phyloP scores from a whole-genome alignment of 2,329 filamentous ascomycete species.

The Cercospora zeae-maydis region DNA sequence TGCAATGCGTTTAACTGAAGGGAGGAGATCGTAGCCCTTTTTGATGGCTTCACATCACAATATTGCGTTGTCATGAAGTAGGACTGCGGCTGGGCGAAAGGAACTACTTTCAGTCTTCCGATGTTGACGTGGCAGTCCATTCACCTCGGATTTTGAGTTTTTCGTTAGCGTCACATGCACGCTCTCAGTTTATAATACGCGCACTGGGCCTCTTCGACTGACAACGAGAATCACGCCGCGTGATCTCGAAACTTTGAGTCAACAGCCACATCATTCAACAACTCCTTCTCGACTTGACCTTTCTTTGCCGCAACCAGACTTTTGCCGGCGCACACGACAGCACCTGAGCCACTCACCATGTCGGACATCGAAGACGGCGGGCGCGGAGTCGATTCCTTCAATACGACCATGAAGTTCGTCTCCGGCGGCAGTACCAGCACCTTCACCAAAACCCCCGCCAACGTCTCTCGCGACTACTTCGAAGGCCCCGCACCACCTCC shows the following conservation, averaged over 20 bases:
- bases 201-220: background rate
- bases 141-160: background rate
- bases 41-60: background rate
- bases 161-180: background rate
- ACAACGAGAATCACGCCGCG: background rate
- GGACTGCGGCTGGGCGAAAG: no score
- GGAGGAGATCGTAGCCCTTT: background rate
- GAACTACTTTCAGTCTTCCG: background rate
- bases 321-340: background rate
- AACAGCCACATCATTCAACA: background rate
- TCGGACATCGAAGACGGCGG: constrained; percentile 1
- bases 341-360: background rate
- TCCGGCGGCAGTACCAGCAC: constrained; percentile 12
- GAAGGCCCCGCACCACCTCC: constrained; percentile 5
- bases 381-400: constrained; percentile 7
- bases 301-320: background rate
- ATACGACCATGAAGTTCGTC: constrained; percentile 18
- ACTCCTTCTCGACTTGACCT: background rate
- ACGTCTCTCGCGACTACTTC: constrained; percentile 20
- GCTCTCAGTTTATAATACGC: background rate
- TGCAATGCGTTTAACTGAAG: background rate
- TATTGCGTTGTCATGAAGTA: background rate
- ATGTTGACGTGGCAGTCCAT: background rate
- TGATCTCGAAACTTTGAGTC: background rate
- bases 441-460: constrained; percentile 25